These are phyloP conservation scores for Lyophyllum atratum DNA, from an alignment of 768 basidiomycete species.

Conservation along the genomic window DNA sequence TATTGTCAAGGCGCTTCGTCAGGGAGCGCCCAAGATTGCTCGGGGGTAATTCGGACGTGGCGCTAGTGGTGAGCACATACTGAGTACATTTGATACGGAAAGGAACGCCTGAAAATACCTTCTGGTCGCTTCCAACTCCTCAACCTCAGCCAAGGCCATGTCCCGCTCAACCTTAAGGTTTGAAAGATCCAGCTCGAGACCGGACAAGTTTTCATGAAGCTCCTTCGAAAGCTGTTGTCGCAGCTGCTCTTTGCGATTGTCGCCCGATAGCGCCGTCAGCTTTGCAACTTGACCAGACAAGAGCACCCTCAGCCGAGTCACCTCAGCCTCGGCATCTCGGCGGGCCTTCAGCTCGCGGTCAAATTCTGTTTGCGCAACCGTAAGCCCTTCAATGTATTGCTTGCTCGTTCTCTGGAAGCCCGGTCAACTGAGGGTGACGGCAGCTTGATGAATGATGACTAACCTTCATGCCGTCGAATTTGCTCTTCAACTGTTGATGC, in stretches of 20 bases:
- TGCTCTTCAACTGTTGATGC: constrained; percentile 64
- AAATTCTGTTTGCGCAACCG: constrained; percentile 92
- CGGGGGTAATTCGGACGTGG: constrained; percentile 37
- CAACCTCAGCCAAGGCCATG: constrained; percentile 89
- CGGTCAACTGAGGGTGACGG: constrained; percentile 4
- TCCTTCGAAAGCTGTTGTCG: constrained; percentile 81
- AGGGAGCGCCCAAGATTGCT: constrained; percentile 66
- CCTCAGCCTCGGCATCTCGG: constrained; percentile 90
- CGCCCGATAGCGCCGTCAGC: constrained; percentile 82
- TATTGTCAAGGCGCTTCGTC: constrained; percentile 80
- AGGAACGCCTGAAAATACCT: constrained; percentile 47
- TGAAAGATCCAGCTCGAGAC: constrained; percentile 83
- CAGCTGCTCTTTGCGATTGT: constrained; percentile 74
- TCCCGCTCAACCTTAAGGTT: constrained; percentile 89
- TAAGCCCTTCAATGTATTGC: constrained; percentile 89
- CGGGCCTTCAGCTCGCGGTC: constrained; percentile 88
- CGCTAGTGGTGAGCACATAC: constrained; percentile 23
- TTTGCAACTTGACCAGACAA: constrained; percentile 89
- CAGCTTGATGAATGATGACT: constrained; percentile 19
- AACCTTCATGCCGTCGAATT: constrained; percentile 89
- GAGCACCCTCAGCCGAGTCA: constrained; percentile 79
- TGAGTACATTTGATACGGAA: constrained; percentile 4
- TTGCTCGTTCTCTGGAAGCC: constrained; percentile 78
- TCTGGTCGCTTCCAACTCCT: constrained; percentile 78
- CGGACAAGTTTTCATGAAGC: constrained; percentile 70